Conservation (phyloP, 2,329 filamentous ascomycete genomes). For the Cryphonectria radicalis region DNA sequence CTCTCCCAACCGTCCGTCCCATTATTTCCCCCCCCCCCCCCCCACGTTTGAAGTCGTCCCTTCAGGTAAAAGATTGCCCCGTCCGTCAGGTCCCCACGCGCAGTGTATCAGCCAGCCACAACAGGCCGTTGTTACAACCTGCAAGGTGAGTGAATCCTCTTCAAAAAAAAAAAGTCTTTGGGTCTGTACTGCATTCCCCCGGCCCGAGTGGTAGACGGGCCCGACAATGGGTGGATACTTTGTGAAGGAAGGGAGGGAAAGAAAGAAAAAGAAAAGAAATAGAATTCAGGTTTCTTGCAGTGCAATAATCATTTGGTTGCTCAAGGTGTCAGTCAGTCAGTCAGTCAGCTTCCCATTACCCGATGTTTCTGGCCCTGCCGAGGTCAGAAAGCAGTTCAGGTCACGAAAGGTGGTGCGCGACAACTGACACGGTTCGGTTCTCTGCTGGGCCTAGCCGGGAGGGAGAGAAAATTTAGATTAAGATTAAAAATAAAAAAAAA, state of each 20-base stretch:
- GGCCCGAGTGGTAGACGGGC: background rate
- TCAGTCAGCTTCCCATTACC: background rate
- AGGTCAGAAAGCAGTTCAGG: background rate
- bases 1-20: background rate
- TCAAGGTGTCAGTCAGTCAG: no score
- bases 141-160: background rate
- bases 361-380: constrained; percentile 3
- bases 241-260: background rate
- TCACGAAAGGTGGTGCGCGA: constrained; percentile 26
- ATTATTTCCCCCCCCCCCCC: no score
- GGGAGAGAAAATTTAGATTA: no score
- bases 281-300: no score
- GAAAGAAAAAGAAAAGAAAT: background rate
- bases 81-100: background rate
- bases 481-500: no score
- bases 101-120: background rate
- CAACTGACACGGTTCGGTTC: constrained; percentile 17
- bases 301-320: no score
- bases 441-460: background rate
- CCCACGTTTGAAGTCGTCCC: background rate
- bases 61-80: no score
- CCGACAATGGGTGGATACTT: background rate
- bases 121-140: no score
- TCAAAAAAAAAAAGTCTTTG: background rate
- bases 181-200: background rate